Conservation (phyloP, 202 grass and related monocot genomes). For the Setaria italica region DNA sequence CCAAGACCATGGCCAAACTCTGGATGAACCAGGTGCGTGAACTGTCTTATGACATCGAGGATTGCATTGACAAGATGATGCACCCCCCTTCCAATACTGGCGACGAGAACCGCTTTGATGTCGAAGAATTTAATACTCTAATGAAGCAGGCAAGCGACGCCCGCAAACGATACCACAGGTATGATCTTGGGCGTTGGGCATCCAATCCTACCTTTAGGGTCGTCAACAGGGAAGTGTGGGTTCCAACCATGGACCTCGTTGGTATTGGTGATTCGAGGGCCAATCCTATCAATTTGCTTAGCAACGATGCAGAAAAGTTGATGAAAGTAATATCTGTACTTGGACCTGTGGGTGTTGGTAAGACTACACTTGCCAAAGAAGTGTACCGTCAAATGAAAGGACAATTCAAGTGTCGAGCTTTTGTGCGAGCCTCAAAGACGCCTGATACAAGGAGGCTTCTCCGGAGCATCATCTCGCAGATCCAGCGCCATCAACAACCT, state of each 20-base stretch:
- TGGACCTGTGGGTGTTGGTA: neutral
- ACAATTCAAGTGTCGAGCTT: neutral
- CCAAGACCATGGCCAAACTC: conserved; percentile 3
- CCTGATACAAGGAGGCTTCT: conserved; percentile 25
- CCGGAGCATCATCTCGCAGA: neutral
- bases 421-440: conserved; percentile 15
- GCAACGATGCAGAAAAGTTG: neutral
- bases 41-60: conserved; percentile 2
- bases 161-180: neutral
- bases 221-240: neutral
- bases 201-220: neutral
- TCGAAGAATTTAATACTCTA: neutral
- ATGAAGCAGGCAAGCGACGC: neutral
- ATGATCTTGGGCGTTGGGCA: neutral
- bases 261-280: neutral
- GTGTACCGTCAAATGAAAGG: neutral
- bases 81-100: accelerated
- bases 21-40: conserved; percentile 22
- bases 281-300: neutral
- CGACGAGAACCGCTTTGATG: neutral
- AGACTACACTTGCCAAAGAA: neutral
- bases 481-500: neutral
- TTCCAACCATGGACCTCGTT: neutral
- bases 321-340: neutral
- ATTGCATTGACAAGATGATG: neutral